Base-by-base conservation (phyloP, 805 yeast genomes). In the Candida glaebosa region DNA sequence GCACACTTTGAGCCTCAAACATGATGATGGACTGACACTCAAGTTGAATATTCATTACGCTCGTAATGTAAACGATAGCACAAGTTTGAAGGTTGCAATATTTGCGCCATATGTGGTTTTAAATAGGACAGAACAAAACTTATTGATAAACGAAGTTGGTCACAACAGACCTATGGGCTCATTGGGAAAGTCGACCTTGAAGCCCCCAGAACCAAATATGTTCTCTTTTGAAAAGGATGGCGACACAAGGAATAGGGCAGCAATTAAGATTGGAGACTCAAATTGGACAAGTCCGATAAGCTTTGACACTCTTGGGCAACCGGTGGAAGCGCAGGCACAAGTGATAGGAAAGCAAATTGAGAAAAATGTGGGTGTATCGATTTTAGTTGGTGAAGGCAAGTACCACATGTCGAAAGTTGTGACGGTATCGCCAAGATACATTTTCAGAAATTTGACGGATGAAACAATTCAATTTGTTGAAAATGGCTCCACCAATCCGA, bases 261-360 rank as follows among this genome's bases (percentile, higher is more conserved):
- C 74, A 18, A 52, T 90, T 5, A 74, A 76, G 45, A 71, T 87
- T 16, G 84, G 76, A 0, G 86, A 84, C 41, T 83, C 96, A 0
- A 69, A 71, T 5, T 76, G 86, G 77, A 84, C 96, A 48, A 58
- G 69, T 1, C 86, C 87, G 2, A 68, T 87, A 37, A 82, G 95
- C 57, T 81, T 93, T 53, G 96, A 90, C 56, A 95, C 96, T 3
- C 75, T 91, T 41, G 99, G 99, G 0, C 91, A 89, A 48, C 69
- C 81, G 1, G 73, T 76, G 33, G 96, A 76, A 32, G 61, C 70
- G 3, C 60, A 57, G 17, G 67, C 72, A 3, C 76, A 76, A 28
- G 50, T 79, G 1, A 65, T 71, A 31, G 76, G 75, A 9, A 75
- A 59, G 59, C 79, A 60, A 53, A 57, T 56, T 3, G 96, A 89